A percentile compares a stretch with the other conserved stretches of the same genome.
Conservation (phyloP, 169 alveolate species). For the Plasmodium chabaudi region DNA sequence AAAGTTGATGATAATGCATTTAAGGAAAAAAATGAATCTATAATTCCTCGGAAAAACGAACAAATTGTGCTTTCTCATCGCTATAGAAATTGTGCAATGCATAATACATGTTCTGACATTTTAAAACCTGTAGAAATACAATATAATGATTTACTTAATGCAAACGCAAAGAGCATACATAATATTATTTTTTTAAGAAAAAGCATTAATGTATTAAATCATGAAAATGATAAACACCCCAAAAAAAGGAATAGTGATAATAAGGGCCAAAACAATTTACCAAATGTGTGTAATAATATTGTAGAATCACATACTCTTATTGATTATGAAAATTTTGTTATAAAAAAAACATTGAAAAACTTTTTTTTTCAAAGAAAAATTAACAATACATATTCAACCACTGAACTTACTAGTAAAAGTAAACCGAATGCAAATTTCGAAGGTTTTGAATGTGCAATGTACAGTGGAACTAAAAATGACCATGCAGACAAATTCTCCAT, state of each 20-base stretch:
- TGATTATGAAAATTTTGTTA: conserved; percentile 20
- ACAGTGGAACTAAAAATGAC: conserved; percentile 14
- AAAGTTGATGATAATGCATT: conserved; percentile 10
- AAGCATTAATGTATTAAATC: conserved; percentile 1
- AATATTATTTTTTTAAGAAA: conserved; percentile 48
- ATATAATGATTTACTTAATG: conserved; percentile 2
- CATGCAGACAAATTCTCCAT: not conserved
- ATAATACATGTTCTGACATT: conserved; percentile 12
- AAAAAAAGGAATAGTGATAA: conserved; percentile 11
- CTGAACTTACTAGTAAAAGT: conserved; percentile 16
- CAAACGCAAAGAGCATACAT: conserved; percentile 22
- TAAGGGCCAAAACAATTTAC: conserved; percentile 4
- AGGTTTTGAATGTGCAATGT: conserved; percentile 17
- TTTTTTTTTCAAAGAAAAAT: conserved; percentile 35
- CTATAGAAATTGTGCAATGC: conserved; percentile 9
- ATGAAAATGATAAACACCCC: conserved; percentile 7
- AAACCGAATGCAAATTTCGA: conserved; percentile 8
- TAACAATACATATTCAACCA: conserved; percentile 4
- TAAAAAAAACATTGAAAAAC: conserved; percentile 7
- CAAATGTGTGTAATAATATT: conserved; percentile 1
- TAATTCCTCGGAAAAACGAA: conserved; percentile 52
- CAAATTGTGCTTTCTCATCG: conserved; percentile 22
- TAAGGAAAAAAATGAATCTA: conserved; percentile 24
- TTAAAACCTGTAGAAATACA: conserved; percentile 18
- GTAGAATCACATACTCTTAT: conserved; percentile 16